Conservation (phyloP, 2,329 filamentous ascomycete species). For the Nemania sp. region DNA sequence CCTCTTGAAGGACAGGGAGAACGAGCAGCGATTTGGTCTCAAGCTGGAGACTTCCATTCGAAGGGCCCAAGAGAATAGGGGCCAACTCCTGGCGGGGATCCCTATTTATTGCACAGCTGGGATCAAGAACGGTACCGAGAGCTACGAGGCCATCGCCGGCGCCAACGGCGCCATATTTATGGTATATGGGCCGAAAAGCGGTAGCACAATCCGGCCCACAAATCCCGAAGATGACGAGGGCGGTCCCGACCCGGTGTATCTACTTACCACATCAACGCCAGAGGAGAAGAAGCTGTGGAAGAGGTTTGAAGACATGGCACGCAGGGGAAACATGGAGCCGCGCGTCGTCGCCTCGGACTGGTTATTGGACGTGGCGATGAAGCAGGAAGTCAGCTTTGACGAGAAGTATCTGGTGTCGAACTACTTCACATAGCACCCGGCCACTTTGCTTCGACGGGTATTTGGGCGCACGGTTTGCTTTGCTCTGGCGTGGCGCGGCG, state of each 20-base stretch:
- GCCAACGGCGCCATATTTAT: slow-evolving; percentile 86
- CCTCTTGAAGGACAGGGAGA: slow-evolving; percentile 69
- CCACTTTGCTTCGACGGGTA: background rate
- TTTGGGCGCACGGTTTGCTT: slow-evolving; percentile 4
- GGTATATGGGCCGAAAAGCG: slow-evolving; percentile 74
- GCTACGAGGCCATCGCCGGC: slow-evolving; percentile 82
- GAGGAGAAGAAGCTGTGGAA: slow-evolving; percentile 78
- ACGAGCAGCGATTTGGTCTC: slow-evolving; percentile 73
- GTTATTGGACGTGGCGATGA: slow-evolving; percentile 88
- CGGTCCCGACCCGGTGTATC: slow-evolving; percentile 74
- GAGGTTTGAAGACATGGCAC: slow-evolving; percentile 78
- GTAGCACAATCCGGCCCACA: slow-evolving; percentile 67
- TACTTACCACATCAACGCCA: slow-evolving; percentile 71
- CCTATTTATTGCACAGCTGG: slow-evolving; percentile 83
- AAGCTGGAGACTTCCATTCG: slow-evolving; percentile 69
- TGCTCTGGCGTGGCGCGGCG: slow-evolving; percentile 24
- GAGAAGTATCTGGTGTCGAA: slow-evolving; percentile 62
- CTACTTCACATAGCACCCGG: slow-evolving; percentile 43
- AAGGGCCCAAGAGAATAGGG: slow-evolving; percentile 75
- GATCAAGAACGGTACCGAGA: slow-evolving; percentile 80
- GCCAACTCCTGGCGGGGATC: slow-evolving; percentile 74
- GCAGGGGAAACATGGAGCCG: slow-evolving; percentile 76
- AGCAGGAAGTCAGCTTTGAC: slow-evolving; percentile 74
- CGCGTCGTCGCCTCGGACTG: slow-evolving; percentile 85
- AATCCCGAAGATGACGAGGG: slow-evolving; percentile 65